phyloP scores from a whole-genome alignment of 164 flowering plant species.

The Hamamelis virginiana region DNA sequence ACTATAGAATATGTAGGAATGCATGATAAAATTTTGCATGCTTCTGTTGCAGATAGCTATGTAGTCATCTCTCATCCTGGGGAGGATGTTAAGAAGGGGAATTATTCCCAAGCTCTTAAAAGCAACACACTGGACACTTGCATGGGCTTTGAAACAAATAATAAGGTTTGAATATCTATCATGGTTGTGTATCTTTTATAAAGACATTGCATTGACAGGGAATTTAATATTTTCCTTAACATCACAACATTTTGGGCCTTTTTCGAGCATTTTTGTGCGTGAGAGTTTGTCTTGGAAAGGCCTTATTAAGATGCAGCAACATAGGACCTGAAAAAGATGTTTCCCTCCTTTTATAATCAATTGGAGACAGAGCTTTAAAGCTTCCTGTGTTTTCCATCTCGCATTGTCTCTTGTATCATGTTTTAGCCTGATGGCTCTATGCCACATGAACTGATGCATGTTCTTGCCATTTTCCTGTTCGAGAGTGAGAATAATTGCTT shows the following conservation, averaged over 20 bases:
- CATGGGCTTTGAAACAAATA: constrained; percentile 3
- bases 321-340: neutral
- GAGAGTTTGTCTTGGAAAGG: neutral
- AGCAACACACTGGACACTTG: constrained; percentile 6
- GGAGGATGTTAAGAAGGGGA: constrained; percentile 11
- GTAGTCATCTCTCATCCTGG: constrained; percentile 10
- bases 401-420: neutral
- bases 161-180: constrained; percentile 19
- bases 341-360: neutral
- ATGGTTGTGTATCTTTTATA: neutral
- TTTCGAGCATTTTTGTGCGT: neutral
- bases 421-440: neutral
- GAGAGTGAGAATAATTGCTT: neutral
- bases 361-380: neutral
- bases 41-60: constrained; percentile 17
- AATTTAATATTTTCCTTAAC: neutral
- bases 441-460: neutral
- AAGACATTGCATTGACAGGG: neutral
- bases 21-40: constrained; percentile 10
- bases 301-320: neutral
- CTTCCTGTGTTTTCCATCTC: neutral
- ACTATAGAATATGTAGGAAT: constrained; percentile 6
- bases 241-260: neutral
- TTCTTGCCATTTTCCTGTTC: neutral
- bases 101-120: constrained; percentile 1